Conservation (phyloP, 2,329 filamentous ascomycete species). For the Fusarium fracticaudum region DNA sequence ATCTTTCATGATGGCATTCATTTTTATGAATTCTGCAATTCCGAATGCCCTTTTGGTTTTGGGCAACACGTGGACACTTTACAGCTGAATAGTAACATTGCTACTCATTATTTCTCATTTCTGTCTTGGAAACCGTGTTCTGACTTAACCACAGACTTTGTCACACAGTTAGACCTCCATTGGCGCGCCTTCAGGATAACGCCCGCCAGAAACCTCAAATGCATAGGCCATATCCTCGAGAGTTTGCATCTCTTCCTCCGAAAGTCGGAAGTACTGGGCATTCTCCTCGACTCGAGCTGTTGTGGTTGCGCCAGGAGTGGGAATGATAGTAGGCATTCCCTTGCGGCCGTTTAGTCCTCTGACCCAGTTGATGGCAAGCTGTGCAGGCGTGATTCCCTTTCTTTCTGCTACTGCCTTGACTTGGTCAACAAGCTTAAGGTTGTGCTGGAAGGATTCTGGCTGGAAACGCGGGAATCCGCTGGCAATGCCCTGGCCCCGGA, state of each 20-base stretch:
- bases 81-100: slow-evolving; percentile 35
- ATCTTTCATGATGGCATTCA: slow-evolving; percentile 50
- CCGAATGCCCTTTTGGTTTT: slow-evolving; percentile 48
- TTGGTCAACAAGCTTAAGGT: slow-evolving; percentile 68
- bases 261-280: slow-evolving; percentile 57
- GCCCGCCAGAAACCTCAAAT: slow-evolving; percentile 58
- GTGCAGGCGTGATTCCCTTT: slow-evolving; percentile 69
- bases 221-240: slow-evolving; percentile 59
- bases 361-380: slow-evolving; percentile 75
- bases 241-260: slow-evolving; percentile 59
- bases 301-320: slow-evolving; percentile 72
- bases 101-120: neutral
- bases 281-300: slow-evolving; percentile 70
- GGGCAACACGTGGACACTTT: slow-evolving; percentile 47
- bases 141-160: slow-evolving; percentile 18
- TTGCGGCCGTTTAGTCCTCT: slow-evolving; percentile 58
- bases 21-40: slow-evolving; percentile 61
- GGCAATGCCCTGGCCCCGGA: slow-evolving; percentile 36
- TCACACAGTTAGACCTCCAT: slow-evolving; percentile 48
- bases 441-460: slow-evolving; percentile 69
- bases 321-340: slow-evolving; percentile 67
- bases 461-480: slow-evolving; percentile 66
- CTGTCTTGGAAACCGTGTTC: slow-evolving; percentile 4
- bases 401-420: slow-evolving; percentile 66
- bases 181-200: slow-evolving; percentile 56